phyloP scores from a whole-genome alignment of 1,284 basidiomycete genomes.

The Ceratobasidium sp. region DNA sequence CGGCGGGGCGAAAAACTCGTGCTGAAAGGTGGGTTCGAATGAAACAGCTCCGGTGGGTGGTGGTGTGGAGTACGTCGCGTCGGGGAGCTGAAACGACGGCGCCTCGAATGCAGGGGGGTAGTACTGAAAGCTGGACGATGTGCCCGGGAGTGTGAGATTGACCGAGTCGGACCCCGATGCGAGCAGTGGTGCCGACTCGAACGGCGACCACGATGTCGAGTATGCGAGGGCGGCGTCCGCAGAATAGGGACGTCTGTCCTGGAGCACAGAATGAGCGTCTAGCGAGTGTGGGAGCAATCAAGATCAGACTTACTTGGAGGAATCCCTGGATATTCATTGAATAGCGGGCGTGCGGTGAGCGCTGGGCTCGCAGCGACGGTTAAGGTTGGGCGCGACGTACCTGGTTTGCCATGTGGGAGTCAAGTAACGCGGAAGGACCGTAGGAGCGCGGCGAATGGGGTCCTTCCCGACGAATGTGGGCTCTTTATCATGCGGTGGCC shows the following conservation, averaged over 20 bases:
- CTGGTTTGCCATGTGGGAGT: conserved; percentile 42
- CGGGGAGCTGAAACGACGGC: conserved; percentile 29
- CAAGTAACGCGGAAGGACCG: conserved; percentile 35
- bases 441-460: conserved; percentile 38
- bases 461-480: conserved; percentile 27
- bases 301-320: conserved; percentile 29
- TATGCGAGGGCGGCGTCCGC: conserved; percentile 24
- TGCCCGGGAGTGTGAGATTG: conserved; percentile 21
- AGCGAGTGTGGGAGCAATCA: conserved; percentile 2
- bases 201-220: conserved; percentile 39
- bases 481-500: conserved; percentile 43
- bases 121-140: conserved; percentile 35
- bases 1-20: conserved; percentile 32
- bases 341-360: conserved; percentile 29
- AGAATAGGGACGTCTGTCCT: conserved; percentile 39
- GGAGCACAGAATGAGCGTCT: conserved; percentile 14
- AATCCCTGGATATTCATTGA: conserved; percentile 34
- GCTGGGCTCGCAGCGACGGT: background rate
- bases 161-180: conserved; percentile 1
- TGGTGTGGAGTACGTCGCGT: conserved; percentile 34
- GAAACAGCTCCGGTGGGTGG: conserved; percentile 26
- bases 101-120: conserved; percentile 26
- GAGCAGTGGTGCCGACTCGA: conserved; percentile 19
- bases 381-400: conserved; percentile 21
- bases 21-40: conserved; percentile 32